A percentile compares a stretch with the other conserved stretches of the same genome.
These are phyloP conservation scores for Entomortierella beljakovae DNA, from an alignment of 192 early-diverging fungal genomes.

Conservation along the genomic window DNA sequence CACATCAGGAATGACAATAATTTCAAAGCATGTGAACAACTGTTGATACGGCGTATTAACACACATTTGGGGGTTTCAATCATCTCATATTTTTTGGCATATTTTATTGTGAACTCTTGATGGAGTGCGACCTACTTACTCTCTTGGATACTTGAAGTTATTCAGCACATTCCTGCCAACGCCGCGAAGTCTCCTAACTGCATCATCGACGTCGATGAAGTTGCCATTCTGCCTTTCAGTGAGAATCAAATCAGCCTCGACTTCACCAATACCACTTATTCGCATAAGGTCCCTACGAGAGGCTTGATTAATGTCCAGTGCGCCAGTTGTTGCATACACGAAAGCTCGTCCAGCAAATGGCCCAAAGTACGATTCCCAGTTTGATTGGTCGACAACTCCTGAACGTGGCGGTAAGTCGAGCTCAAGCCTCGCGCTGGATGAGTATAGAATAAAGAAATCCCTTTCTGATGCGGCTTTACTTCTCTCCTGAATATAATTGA, in stretches of 20 bases:
- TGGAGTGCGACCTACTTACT: not conserved
- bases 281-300: constrained; percentile 13
- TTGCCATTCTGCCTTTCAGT: constrained; percentile 20
- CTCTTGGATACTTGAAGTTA: constrained; percentile 15
- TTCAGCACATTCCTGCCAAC: constrained; percentile 8
- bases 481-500: constrained; percentile 25
- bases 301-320: constrained; percentile 26
- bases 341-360: constrained; percentile 51
- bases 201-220: constrained; percentile 35
- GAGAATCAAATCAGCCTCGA: constrained; percentile 13
- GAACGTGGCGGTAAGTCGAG: constrained; percentile 30
- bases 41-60: too few relatives aligned
- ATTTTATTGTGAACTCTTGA: too few relatives aligned
- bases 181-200: constrained; percentile 6
- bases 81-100: too few relatives aligned
- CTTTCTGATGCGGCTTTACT: constrained; percentile 34
- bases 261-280: constrained; percentile 24
- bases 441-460: constrained; percentile 51
- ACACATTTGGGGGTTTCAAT: too few relatives aligned
- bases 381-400: constrained; percentile 39
- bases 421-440: constrained; percentile 17
- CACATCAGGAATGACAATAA: too few relatives aligned
- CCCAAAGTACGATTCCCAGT: constrained; percentile 32
- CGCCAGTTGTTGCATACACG: constrained; percentile 19
- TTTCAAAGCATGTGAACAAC: too few relatives aligned